Evolutionary conservation across 2,329 filamentous ascomycete genomes (phyloP).

Genomic region (Fusarium graminum): DNA sequence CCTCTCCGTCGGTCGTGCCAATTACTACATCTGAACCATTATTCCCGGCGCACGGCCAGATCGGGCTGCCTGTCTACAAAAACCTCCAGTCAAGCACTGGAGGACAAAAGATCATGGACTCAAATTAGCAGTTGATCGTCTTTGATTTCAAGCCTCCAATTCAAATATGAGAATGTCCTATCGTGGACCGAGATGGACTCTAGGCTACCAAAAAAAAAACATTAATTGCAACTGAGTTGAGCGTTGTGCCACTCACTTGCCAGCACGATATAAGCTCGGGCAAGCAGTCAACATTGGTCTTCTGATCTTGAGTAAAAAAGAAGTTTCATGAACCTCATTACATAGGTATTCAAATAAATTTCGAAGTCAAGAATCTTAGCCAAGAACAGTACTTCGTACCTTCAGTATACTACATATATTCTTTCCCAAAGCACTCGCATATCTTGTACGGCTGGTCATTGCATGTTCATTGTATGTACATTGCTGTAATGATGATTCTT

Average conservation of each 20-base stretch:
- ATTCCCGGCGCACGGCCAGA: constrained; percentile 36
- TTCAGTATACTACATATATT: background rate
- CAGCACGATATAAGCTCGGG: background rate
- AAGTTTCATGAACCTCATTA: background rate
- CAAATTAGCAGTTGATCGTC: constrained; percentile 2
- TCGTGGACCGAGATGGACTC: background rate
- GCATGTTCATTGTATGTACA: too few relatives aligned
- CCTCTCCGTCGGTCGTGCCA: constrained; percentile 3
- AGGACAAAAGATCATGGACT: background rate
- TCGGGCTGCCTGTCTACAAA: constrained; percentile 22
- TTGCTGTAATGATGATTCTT: too few relatives aligned
- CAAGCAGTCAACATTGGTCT: background rate
- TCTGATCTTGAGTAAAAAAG: background rate
- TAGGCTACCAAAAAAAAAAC: background rate
- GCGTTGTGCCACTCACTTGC: background rate
- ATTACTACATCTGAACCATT: constrained; percentile 21
- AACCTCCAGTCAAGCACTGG: constrained; percentile 17
- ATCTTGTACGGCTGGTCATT: background rate
- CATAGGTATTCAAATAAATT: background rate
- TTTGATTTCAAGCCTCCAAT: background rate
- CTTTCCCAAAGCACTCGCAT: background rate
- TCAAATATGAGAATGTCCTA: background rate
- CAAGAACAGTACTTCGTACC: background rate
- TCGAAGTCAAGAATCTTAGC: background rate
- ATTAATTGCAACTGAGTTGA: background rate